Base-by-base conservation (phyloP, 1,284 basidiomycete genomes). In the Trametes pubescens region DNA sequence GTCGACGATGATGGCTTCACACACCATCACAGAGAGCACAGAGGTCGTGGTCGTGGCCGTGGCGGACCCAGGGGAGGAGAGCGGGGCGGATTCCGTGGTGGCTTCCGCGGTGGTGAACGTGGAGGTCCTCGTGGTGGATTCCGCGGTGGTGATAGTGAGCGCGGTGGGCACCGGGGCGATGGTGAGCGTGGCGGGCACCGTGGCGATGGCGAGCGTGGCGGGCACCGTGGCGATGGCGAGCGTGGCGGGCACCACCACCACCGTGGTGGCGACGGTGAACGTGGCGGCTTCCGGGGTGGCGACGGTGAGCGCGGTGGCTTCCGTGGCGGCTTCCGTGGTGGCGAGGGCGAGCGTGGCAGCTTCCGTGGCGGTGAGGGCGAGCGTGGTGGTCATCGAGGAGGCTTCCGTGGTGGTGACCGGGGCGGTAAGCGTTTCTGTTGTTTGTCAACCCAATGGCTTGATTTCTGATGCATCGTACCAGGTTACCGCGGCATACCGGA, bases 1-100 rank as follows among this genome's bases (percentile, higher is more conserved):
- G 73, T 75, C 10, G 88, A 86, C 37, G 86, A 87, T 0, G 90
- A 91, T 48, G 89, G 89, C 0, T 92, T 92, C 74, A 85, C 77
- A 6, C 81, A 80, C 56, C 76, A 84, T 18, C 77, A 78, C 44
- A 77, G 81, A 60, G 79, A 84, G 18, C 77, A 78, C 44, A 77
- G 81, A 60, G 79, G 79, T 32, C 72, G 78, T 26, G 74, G 74
- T 2, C 73, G 75, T 18, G 69, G 72, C 21, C 58, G 71, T 34
- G 67, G 72, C 14, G 71, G 73, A 9, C 69, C 67, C 64, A 66
- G 74, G 24, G 52, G 52, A 35, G 75, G 72, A 22, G 69, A 72
- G 24, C 77, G 80, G 55, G 80, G 82, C 57, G 77, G 78, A 57
- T 57, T 49, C 56, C 74, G 82, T 59, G 81, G 82, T 68, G 69